Conservation (phyloP, 495 filamentous ascomycete species). For the Lasiosphaeria miniovina region DNA sequence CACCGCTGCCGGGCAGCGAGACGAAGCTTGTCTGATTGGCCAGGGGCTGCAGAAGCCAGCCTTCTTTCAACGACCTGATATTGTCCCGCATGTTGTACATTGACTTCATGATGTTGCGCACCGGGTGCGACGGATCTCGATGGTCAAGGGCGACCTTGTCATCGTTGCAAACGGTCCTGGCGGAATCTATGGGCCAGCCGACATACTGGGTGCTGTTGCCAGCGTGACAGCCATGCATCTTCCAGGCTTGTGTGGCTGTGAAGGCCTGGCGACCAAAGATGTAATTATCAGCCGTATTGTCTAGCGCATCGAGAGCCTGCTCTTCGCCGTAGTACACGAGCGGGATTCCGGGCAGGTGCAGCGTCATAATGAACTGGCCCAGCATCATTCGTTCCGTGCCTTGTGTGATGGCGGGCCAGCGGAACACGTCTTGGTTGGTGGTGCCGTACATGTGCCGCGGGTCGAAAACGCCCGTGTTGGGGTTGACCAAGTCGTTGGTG, state of each 20-base stretch:
- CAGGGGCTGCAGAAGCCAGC: slow-evolving; percentile 55
- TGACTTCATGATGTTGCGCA: slow-evolving; percentile 60
- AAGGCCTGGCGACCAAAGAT: slow-evolving; percentile 66
- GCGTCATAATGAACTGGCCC: slow-evolving; percentile 60
- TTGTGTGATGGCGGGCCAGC: slow-evolving; percentile 62
- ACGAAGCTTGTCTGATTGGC: slow-evolving; percentile 58
- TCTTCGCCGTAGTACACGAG: slow-evolving; percentile 66
- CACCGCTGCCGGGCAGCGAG: slow-evolving; percentile 54
- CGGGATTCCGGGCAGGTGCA: slow-evolving; percentile 64
- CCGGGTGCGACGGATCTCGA: slow-evolving; percentile 44
- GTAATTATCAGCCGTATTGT: slow-evolving; percentile 65
- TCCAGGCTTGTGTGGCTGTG: slow-evolving; percentile 63
- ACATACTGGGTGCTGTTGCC: slow-evolving; percentile 40
- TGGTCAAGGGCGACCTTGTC: slow-evolving; percentile 59
- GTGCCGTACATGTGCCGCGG: slow-evolving; percentile 69
- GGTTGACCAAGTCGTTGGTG: slow-evolving; percentile 64
- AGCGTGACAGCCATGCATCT: slow-evolving; percentile 61
- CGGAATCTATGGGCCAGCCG: slow-evolving; percentile 33
- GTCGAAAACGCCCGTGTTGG: slow-evolving; percentile 68
- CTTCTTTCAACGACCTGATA: slow-evolving; percentile 61
- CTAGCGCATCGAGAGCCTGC: slow-evolving; percentile 63
- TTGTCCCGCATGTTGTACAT: slow-evolving; percentile 62
- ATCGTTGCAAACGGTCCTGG: slow-evolving; percentile 64
- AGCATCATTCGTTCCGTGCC: slow-evolving; percentile 61
- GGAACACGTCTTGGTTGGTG: slow-evolving; percentile 68